These are phyloP conservation scores for Hypholoma sublateritium DNA, from an alignment of 768 basidiomycete species.

Conservation along the genomic window DNA sequence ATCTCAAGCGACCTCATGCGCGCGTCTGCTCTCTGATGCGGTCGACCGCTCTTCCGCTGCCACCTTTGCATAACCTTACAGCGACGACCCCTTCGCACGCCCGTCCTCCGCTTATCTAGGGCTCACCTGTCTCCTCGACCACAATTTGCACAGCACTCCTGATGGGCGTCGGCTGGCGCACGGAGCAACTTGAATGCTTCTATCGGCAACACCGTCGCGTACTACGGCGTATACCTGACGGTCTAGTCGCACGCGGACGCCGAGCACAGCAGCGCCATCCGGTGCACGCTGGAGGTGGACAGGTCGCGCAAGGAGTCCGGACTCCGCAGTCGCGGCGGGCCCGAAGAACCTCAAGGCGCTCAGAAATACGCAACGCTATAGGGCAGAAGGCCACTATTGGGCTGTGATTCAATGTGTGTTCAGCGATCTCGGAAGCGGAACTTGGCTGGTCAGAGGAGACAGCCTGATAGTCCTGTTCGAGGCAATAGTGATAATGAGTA, in stretches of 20 bases:
- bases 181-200: constrained; percentile 29
- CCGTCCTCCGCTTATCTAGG: constrained; percentile 82
- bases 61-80: constrained; percentile 73
- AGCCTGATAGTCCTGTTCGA: no score
- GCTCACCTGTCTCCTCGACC: constrained; percentile 65
- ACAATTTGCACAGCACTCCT: constrained; percentile 34
- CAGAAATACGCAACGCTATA: no score
- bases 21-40: constrained; percentile 61
- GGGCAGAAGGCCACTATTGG: no score
- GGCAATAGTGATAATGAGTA: no score
- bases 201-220: constrained; percentile 57
- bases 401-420: no score
- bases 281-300: constrained; percentile 77
- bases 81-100: constrained; percentile 74
- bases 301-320: constrained; percentile 79
- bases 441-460: no score
- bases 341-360: constrained; percentile 63
- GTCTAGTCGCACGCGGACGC: constrained; percentile 96
- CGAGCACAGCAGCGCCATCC: constrained; percentile 81
- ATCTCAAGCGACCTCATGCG: constrained; percentile 72
- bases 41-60: constrained; percentile 67
- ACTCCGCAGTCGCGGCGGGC: constrained; percentile 66
- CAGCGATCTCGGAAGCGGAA: no score
- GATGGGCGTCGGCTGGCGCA: constrained; percentile 29
- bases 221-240: constrained; percentile 89